Percentiles rank a stretch among this genome's conserved stretches.
Evolutionary conservation across 768 basidiomycete species (phyloP).

Genomic region (Aureoboletus auriporus): DNA sequence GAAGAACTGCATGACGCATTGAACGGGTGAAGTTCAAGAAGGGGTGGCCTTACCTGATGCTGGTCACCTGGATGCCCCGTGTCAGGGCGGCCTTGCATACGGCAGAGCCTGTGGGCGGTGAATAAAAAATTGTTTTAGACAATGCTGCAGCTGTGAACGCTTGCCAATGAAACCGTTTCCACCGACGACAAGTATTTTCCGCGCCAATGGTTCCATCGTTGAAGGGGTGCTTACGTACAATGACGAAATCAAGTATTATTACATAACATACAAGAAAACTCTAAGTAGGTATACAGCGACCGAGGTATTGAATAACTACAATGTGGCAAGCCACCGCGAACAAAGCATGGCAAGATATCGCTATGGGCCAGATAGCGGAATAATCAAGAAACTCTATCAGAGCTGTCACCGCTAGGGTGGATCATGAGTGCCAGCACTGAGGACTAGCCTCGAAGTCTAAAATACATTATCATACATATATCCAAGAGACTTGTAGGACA

Average conservation of each 20-base stretch:
- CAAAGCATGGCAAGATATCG: not conserved
- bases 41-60: conserved; percentile 65
- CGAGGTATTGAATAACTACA: not conserved
- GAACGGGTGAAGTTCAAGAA: not conserved
- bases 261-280: no score
- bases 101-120: conserved; percentile 67
- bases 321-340: not conserved
- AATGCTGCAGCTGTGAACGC: conserved; percentile 1
- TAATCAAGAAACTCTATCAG: not conserved
- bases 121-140: not conserved
- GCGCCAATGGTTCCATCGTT: conserved; percentile 30
- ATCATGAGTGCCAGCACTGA: no score
- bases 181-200: conserved; percentile 88
- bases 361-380: conserved; percentile 17
- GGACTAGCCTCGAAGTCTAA: conserved; percentile 11
- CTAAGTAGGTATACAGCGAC: not conserved
- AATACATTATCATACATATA: conserved; percentile 10
- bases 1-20: conserved; percentile 58
- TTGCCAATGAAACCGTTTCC: conserved; percentile 96
- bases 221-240: not conserved
- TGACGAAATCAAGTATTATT: not conserved
- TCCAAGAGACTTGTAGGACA: conserved; percentile 28
- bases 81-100: conserved; percentile 86
- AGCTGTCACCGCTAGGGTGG: not conserved
- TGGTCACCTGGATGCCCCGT: conserved; percentile 82